phyloP scores from a whole-genome alignment of 257 asterid genomes.

The Gardenia jasminoides region DNA sequence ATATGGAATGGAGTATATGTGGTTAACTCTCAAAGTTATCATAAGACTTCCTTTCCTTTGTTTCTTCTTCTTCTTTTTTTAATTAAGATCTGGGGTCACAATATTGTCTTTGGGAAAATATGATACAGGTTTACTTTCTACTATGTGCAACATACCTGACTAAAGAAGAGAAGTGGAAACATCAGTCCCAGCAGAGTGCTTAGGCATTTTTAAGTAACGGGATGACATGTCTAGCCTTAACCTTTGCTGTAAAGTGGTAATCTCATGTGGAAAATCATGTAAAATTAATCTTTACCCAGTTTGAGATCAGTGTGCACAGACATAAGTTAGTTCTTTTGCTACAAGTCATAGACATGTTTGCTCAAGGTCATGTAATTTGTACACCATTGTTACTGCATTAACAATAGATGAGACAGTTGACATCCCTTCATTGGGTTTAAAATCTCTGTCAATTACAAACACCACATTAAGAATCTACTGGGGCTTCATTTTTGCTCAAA shows the following conservation, averaged over 20 bases:
- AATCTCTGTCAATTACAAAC: too few species aligned
- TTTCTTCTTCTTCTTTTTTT: too few species aligned
- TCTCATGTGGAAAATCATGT: neutral
- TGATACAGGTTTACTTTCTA: too few species aligned
- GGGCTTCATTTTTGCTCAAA: neutral
- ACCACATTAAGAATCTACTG: too few species aligned
- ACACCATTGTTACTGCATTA: too few species aligned
- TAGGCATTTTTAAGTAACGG: neutral
- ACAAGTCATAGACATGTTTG: too few species aligned
- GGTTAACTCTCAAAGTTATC: neutral
- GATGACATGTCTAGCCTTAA: neutral
- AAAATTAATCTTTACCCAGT: neutral
- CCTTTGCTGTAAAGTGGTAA: neutral
- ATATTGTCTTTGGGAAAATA: too few species aligned
- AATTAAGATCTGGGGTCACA: neutral
- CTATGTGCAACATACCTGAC: neutral
- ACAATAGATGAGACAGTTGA: too few species aligned
- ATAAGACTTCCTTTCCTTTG: too few species aligned
- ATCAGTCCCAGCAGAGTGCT: neutral
- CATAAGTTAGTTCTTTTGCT: neutral
- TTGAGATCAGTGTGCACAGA: neutral
- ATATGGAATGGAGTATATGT: too few species aligned
- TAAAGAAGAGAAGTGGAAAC: neutral
- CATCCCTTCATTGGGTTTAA: neutral
- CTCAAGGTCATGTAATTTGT: neutral